Evolutionary conservation across 176 grass and related monocot species (phyloP), one percentile per base, ranked within the genome.

Genomic region (Triticum turgidum): DNA sequence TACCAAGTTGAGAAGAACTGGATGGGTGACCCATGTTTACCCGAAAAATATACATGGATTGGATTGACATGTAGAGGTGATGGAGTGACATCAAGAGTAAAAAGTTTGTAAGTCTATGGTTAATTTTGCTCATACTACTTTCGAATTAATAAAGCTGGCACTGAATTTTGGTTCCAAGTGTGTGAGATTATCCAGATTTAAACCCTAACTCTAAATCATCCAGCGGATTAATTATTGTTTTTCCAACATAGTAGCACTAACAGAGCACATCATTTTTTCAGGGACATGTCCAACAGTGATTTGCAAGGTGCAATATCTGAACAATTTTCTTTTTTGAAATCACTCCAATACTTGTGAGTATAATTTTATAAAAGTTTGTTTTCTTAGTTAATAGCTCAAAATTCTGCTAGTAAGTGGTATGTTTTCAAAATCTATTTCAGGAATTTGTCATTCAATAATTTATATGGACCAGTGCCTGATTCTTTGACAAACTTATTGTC

Each of bases 271-370:
- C 11, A 49, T 41, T 49, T 49, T 49, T 49, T 49, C 45, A 49
- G 45, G 45, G 45, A 49, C 12, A 49, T 49, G 45, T 49, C 45
- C 45, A 49, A 49, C 4, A 62, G 30, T 61, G 52, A 11, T 61
- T 78, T 78, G 76, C 32, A 78, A 38, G 76, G 76, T 78, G 52
- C 10, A 7, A 61, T 78, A 59, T 78, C 76, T 61, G 32, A 61
- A 7, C 18, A 78, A 61, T 61, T 78, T 30, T 78, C 76, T 6
- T 2, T 61, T 32, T 11, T 78, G 10, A 59, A 41, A 17, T 80
- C 58, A 80, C 58, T 63, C 21, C 7, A 80, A 64, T 3, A 42
- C 58, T 8, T 80, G 77, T 78, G 30, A 78, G 75, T 33, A 56
- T 39, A 39, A 25, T 25, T 25, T 25, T 25, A 25, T 25, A 25